phyloP scores from a whole-genome alignment of 2,329 filamentous ascomycete species.

The Huntiella abstrusa region DNA sequence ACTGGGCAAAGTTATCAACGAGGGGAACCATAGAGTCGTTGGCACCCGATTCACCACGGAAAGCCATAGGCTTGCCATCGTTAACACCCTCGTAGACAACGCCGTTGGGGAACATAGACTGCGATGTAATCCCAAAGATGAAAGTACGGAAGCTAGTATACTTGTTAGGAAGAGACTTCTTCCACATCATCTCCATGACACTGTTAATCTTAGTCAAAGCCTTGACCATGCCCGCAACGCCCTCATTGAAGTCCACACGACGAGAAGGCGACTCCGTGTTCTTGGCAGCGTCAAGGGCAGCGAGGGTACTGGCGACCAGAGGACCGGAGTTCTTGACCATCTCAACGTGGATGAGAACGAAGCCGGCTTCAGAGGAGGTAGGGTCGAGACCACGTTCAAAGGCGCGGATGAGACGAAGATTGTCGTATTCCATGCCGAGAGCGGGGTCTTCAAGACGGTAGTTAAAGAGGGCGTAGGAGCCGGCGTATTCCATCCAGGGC shows the following conservation, averaged over 20 bases:
- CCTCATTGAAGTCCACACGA: conserved; percentile 43
- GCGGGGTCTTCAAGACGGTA: conserved; percentile 40
- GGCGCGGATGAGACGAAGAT: conserved; percentile 69
- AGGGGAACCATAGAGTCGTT: conserved; percentile 91
- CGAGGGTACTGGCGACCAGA: conserved; percentile 53
- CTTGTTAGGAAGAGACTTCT: conserved; percentile 60
- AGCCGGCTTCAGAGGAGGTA: conserved; percentile 76
- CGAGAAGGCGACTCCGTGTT: conserved; percentile 18
- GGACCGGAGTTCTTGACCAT: conserved; percentile 80
- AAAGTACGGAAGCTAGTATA: conserved; percentile 89
- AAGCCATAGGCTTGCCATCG: conserved; percentile 49
- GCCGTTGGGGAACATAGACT: conserved; percentile 85
- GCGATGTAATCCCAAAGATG: conserved; percentile 87
- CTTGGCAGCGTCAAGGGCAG: conserved; percentile 38
- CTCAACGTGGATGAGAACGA: conserved; percentile 88
- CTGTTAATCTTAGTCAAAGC: conserved; percentile 37
- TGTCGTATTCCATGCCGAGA: conserved; percentile 39
- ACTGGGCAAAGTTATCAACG: conserved; percentile 69
- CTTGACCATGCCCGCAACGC: conserved; percentile 39
- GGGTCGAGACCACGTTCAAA: conserved; percentile 83
- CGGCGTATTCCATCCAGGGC: conserved; percentile 77
- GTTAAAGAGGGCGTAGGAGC: conserved; percentile 50
- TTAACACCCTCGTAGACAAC: conserved; percentile 77
- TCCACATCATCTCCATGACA: conserved; percentile 90
- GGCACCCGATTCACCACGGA: conserved; percentile 82